Base-by-base conservation (phyloP, 495 filamentous ascomycete genomes). In the Aspergillus saccharolyticus region DNA sequence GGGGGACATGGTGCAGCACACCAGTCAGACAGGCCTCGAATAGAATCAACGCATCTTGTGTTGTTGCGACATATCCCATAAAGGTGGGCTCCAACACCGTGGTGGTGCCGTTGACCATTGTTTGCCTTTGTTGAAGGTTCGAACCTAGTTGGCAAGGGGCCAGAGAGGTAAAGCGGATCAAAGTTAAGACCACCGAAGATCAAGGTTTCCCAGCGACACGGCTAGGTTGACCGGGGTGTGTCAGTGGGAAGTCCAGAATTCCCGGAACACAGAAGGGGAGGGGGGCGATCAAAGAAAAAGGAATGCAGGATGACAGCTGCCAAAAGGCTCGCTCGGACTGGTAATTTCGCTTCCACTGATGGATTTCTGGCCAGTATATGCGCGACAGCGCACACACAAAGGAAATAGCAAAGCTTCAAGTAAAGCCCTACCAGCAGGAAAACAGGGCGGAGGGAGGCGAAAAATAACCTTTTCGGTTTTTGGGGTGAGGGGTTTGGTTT, bases 21-120 rank as follows among this genome's bases (percentile, higher is more conserved):
- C 91, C 89, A 15, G 75, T 77, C 52, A 94, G 78, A 62, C 85
- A 88, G 1, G 84, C 86, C 65, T 91, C 85, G 65, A 93, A 89
- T 12, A 94, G 76, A 14, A 89, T 75, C 53, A 92, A 70, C 1
- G 87, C 89, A 72, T 93, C 89, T 44, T 85, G 79, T 0, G 87
- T 91, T 43, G 83, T 86, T 19, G 76, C 77, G 57, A 92, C 80
- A 62, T 85, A 84, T n/a, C 87, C 87, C 19, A 66, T 68, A 68
- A 82, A 88, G 21, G 87, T 87, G 54, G 78, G 78, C 66, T 78
- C 74, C 68, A 78, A 66, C 67, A 74, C 74, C 30, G 75, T 72
- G 14, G 73, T 69, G 42, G 71, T 72, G 52, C 75, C 73, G 67
- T 73, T 75, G 58, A 75, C 75, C 75, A 78, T 78, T 60, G 60